Base-by-base conservation (phyloP, 2,329 filamentous ascomycete species). In the Tolypocladium ovalisporum region DNA sequence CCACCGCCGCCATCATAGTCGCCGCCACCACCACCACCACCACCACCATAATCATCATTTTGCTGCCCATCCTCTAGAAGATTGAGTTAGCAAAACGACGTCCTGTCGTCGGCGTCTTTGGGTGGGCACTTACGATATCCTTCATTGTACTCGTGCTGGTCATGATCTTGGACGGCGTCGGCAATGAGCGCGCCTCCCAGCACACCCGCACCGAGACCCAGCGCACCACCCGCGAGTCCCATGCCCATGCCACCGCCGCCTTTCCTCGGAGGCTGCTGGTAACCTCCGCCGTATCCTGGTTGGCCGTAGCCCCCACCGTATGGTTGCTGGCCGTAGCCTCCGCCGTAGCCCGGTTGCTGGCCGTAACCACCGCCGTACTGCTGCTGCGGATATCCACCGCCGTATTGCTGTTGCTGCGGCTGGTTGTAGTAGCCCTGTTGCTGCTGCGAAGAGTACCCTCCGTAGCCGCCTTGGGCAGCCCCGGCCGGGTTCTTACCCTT, bases 141-240 rank as follows among this genome's bases (percentile, higher is more conserved):
- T 0, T 79, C 71, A 44, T 73, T 64, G 57, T 79, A 86, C 35
- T 81, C 80, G 6, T 83, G 76, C 59, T 86, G 73, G 62, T 88
- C 72, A 52, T 79, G 69, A 60, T 86, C 82, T 57, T 88, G 74
- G 54, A 92, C 77, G 1, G 86, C 85, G 66, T 87, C 78, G 2
- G 79, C 86, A 36, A 96, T 71, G 65, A 96, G 61, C 60, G 84
- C 81, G 57, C 91, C 91, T 64, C 90, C 92, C 1, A 96, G 65
- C 68, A 96, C 67, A 70, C 91, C 91, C 61, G 87, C 91, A 63
- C 90, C 91, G 4, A 89, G 71, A 74, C 91, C 91, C 49, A 96
- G 75, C 27, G 89, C 89, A 55, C 86, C 90, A 53, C 89, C 90
- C 1, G 79, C 83, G 59, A 82, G 79, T n/a, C 89, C 89, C 73